Conservation (phyloP, 2,329 filamentous ascomycete genomes). For the Colletotrichum theobromicola region DNA sequence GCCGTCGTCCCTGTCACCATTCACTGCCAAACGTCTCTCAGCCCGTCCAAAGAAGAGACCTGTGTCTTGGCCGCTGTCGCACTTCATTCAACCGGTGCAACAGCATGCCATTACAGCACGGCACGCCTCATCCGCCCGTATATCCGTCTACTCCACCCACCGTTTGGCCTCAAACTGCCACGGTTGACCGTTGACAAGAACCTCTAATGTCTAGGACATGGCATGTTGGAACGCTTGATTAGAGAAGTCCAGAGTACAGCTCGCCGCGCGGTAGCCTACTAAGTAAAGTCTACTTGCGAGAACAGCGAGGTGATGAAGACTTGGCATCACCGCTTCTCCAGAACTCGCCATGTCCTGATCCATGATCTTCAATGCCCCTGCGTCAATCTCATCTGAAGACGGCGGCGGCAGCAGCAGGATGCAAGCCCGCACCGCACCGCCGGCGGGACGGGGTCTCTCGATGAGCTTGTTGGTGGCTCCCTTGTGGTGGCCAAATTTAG, state of each 20-base stretch:
- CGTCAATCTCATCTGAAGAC: conserved; percentile 12
- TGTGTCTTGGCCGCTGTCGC: conserved; percentile 4
- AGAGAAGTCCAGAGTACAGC: neutral
- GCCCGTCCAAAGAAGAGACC: neutral
- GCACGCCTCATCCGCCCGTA: neutral
- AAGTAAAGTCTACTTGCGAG: neutral
- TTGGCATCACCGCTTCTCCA: neutral
- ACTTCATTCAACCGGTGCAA: neutral
- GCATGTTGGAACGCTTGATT: neutral
- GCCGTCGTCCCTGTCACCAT: conserved; percentile 1
- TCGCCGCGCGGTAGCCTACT: neutral
- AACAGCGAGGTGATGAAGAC: neutral
- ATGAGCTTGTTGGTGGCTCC: neutral
- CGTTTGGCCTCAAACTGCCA: neutral
- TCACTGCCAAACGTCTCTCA: neutral
- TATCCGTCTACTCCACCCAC: neutral
- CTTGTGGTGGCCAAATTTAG: conserved; percentile 5
- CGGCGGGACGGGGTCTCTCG: neutral
- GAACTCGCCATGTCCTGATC: neutral
- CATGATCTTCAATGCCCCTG: conserved; percentile 14
- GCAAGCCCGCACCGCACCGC: neutral
- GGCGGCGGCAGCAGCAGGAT: conserved; percentile 11
- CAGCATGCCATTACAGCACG: neutral
- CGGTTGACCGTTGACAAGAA: neutral
- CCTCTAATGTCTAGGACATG: neutral